phyloP scores from a whole-genome alignment of 1,284 basidiomycete genomes.

The Inonotus obliquus region DNA sequence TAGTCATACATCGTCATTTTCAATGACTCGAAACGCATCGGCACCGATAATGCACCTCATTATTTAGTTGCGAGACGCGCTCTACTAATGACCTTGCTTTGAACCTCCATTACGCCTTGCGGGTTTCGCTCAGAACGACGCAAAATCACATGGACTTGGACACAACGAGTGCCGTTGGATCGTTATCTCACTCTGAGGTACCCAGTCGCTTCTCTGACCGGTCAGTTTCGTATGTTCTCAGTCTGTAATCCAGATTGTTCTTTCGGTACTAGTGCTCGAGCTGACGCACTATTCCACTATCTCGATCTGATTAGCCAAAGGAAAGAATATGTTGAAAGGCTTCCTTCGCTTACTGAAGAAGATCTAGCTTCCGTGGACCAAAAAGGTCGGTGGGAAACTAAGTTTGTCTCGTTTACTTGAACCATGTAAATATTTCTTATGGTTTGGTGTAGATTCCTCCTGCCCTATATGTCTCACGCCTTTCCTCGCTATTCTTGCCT shows the following conservation, averaged over 20 bases:
- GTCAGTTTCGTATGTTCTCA: constrained; percentile 22
- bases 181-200: background rate
- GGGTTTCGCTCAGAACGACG: too few species aligned
- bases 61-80: too few species aligned
- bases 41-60: too few species aligned
- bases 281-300: background rate
- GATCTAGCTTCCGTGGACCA: constrained; percentile 36
- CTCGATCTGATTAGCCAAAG: constrained; percentile 25
- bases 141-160: background rate
- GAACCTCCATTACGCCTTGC: too few species aligned
- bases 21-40: too few species aligned
- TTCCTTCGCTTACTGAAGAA: constrained; percentile 41
- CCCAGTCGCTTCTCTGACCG: background rate
- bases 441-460: constrained; percentile 41
- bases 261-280: background rate
- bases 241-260: background rate
- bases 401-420: constrained; percentile 7
- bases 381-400: constrained; percentile 33
- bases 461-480: constrained; percentile 71
- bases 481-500: constrained; percentile 58
- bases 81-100: too few species aligned
- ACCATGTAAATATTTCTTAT: too few species aligned
- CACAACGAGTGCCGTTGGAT: background rate
- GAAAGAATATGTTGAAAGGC: constrained; percentile 30
- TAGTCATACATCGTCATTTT: too few species aligned